phyloP scores from a whole-genome alignment of 1,284 basidiomycete species.

The Apiotrichum siamense region DNA sequence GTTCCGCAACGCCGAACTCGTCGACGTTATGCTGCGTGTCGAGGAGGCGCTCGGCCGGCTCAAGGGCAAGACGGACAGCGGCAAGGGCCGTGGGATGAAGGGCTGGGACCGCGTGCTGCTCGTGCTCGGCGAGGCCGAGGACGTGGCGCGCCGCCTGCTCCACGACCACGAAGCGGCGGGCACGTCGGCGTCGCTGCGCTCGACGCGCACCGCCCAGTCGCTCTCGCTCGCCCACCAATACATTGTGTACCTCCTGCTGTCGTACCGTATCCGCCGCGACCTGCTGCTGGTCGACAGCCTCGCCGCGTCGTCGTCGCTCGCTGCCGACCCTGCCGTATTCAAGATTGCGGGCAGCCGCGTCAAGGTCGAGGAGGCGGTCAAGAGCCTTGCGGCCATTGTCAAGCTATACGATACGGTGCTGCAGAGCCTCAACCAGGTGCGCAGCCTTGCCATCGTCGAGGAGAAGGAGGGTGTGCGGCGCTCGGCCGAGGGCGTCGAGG shows the following conservation, averaged over 20 bases:
- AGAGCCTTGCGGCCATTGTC: slow-evolving; percentile 68
- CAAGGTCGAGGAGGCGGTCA: slow-evolving; percentile 53
- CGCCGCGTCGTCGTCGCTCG: slow-evolving; percentile 39
- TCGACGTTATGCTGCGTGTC: slow-evolving; percentile 76
- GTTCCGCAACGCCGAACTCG: slow-evolving; percentile 83
- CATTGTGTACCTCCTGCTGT: slow-evolving; percentile 76
- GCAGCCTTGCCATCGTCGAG: slow-evolving; percentile 74
- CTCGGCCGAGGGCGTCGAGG: slow-evolving; percentile 66
- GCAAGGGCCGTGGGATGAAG: slow-evolving; percentile 38
- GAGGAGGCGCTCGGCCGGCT: slow-evolving; percentile 63
- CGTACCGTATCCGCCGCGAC: slow-evolving; percentile 79
- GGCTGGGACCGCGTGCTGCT: slow-evolving; percentile 77
- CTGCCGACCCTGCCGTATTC: slow-evolving; percentile 32
- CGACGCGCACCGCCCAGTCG: slow-evolving; percentile 37
- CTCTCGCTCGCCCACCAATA: slow-evolving; percentile 76
- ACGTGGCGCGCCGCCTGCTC: slow-evolving; percentile 65
- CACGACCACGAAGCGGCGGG: slow-evolving; percentile 61
- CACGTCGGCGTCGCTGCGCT: slow-evolving; percentile 31
- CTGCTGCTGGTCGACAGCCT: slow-evolving; percentile 69
- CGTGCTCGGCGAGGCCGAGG: slow-evolving; percentile 80
- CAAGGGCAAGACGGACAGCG: slow-evolving; percentile 46
- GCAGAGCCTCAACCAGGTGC: slow-evolving; percentile 75
- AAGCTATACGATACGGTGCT: slow-evolving; percentile 79
- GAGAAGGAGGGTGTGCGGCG: slow-evolving; percentile 73
- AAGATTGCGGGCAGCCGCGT: slow-evolving; percentile 36